phyloP scores from a whole-genome alignment of 202 grass and related monocot species.

The Schoenoplectus triqueter region DNA sequence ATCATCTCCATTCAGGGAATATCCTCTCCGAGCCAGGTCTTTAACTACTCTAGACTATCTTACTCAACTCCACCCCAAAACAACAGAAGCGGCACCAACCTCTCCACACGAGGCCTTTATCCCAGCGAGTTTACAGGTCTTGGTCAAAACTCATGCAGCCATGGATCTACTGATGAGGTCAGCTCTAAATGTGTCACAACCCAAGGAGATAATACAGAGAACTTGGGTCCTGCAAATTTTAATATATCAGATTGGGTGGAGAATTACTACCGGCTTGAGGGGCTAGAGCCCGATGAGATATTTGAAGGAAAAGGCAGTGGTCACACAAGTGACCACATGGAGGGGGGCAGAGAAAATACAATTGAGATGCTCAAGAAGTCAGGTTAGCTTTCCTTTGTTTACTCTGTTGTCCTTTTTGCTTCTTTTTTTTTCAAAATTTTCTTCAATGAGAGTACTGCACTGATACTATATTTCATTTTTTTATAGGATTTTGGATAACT shows the following conservation, averaged over 20 bases:
- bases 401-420: background rate
- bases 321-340: background rate
- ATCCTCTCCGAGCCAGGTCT: slow-evolving; percentile 27
- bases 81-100: slow-evolving; percentile 6
- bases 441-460: background rate
- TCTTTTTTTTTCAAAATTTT: background rate
- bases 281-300: slow-evolving; percentile 31
- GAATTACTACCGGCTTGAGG: slow-evolving; percentile 36
- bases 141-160: slow-evolving; percentile 51
- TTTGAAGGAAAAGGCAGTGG: background rate
- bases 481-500: slow-evolving; percentile 4
- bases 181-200: slow-evolving; percentile 51
- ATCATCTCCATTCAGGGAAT: slow-evolving; percentile 39
- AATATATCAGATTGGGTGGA: slow-evolving; percentile 52
- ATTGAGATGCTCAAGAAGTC: slow-evolving; percentile 70
- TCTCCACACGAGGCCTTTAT: slow-evolving; percentile 44
- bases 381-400: slow-evolving; percentile 47
- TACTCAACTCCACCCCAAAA: slow-evolving; percentile 38
- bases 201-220: slow-evolving; percentile 28
- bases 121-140: slow-evolving; percentile 48
- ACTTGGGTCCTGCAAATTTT: background rate
- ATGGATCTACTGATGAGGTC: slow-evolving; percentile 73
- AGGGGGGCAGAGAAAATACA: slow-evolving; percentile 10
- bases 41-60: slow-evolving; percentile 36
- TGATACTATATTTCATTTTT: background rate